Conservation (phyloP, 2,329 filamentous ascomycete genomes). For the Venturia oleaginea region DNA sequence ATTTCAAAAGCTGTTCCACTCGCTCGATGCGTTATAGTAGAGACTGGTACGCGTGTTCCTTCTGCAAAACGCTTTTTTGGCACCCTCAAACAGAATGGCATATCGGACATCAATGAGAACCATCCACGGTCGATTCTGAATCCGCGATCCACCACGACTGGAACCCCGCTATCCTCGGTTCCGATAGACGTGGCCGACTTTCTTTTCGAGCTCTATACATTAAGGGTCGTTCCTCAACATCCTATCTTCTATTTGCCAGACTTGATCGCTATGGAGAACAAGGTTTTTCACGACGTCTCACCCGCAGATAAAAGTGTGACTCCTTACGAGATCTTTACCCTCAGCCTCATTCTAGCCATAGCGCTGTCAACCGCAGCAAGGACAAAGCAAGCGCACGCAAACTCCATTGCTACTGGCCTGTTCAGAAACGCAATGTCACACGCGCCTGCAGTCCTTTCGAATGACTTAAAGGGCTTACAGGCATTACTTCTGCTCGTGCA, state of each 20-base stretch:
- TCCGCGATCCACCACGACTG: slow-evolving; percentile 23
- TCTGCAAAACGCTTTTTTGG: slow-evolving; percentile 27
- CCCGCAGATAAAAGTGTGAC: slow-evolving; percentile 23
- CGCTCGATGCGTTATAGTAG: slow-evolving; percentile 24
- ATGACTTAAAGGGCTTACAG: slow-evolving; percentile 27
- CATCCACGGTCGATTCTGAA: slow-evolving; percentile 29
- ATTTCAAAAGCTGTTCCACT: slow-evolving; percentile 25
- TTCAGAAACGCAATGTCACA: slow-evolving; percentile 28
- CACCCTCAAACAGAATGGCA: slow-evolving; percentile 13
- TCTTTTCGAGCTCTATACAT: slow-evolving; percentile 26
- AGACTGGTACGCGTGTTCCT: slow-evolving; percentile 25
- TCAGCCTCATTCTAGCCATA: slow-evolving; percentile 30
- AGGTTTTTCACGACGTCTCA: slow-evolving; percentile 22
- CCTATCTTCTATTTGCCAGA: slow-evolving; percentile 29
- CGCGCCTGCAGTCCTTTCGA: slow-evolving; percentile 28
- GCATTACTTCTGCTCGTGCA: slow-evolving; percentile 28
- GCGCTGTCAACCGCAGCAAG: slow-evolving; percentile 27
- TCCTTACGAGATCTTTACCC: slow-evolving; percentile 24
- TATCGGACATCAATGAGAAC: slow-evolving; percentile 27
- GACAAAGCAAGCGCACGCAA: slow-evolving; percentile 26
- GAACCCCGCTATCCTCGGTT: slow-evolving; percentile 22
- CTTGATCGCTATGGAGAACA: slow-evolving; percentile 19
- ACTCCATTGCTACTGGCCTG: slow-evolving; percentile 24
- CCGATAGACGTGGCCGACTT: slow-evolving; percentile 25
- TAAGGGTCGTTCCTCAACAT: slow-evolving; percentile 28